Evolutionary conservation across 805 yeast genomes (phyloP).

Genomic region (Grigorovia yakushimaensis): DNA sequence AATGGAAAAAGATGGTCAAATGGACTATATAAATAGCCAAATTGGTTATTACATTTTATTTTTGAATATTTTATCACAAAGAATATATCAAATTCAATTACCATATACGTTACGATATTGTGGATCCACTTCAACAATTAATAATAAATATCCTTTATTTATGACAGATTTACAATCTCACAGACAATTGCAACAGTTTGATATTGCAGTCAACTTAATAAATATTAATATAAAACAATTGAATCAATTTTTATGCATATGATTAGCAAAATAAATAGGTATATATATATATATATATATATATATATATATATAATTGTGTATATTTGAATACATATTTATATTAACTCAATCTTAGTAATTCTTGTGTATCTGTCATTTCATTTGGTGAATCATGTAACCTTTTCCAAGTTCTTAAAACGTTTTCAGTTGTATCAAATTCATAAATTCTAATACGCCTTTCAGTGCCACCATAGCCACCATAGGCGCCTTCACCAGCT

Average conservation of each 20-base stretch:
- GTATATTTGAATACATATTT: too few species aligned
- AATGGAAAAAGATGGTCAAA: constrained; percentile 6
- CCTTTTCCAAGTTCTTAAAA: constrained; percentile 60
- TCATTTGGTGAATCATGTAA: constrained; percentile 44
- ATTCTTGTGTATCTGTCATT: constrained; percentile 40
- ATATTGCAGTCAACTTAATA: constrained; percentile 13
- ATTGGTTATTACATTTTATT: constrained; percentile 24
- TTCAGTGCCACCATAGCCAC: constrained; percentile 81
- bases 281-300: constrained; percentile 19
- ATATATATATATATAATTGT: background rate
- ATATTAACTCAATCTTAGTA: constrained; percentile 13
- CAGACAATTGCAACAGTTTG: constrained; percentile 9
- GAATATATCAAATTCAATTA: constrained; percentile 13
- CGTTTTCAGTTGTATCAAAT: constrained; percentile 40
- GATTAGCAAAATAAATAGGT: constrained; percentile 11
- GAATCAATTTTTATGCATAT: constrained; percentile 16
- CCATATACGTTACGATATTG: constrained; percentile 18
- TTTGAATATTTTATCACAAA: constrained; percentile 13
- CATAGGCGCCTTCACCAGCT: constrained; percentile 92
- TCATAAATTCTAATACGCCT: constrained; percentile 71
- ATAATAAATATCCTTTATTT: constrained; percentile 16
- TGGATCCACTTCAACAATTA: constrained; percentile 23
- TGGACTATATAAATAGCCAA: constrained; percentile 10
- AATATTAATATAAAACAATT: constrained; percentile 20
- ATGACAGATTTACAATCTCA: constrained; percentile 9